Percentiles rank a stretch among this genome's conserved stretches.
These are phyloP conservation scores for Capsella rubella DNA, from an alignment of 441 rosid species.

Conservation along the genomic window DNA sequence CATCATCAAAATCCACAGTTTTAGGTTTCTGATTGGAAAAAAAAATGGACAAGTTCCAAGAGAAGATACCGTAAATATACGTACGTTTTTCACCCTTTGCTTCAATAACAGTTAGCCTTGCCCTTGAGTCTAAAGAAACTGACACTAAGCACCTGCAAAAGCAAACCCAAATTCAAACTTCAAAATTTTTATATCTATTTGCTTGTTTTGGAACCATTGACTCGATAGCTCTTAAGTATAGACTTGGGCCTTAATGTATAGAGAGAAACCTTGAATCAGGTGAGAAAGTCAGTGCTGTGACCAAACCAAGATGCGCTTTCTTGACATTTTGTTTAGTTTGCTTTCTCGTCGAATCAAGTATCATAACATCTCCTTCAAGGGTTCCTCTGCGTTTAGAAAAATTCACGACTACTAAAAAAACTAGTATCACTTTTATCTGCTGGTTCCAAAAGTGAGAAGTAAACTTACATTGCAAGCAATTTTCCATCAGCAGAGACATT, in stretches of 20 bases:
- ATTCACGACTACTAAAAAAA: conserved; percentile 6
- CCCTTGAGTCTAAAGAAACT: conserved; percentile 94
- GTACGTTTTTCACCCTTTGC: conserved; percentile 38
- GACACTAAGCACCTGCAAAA: conserved; percentile 78
- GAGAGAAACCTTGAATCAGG: conserved; percentile 80
- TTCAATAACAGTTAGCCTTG: conserved; percentile 69
- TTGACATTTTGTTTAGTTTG: conserved; percentile 51
- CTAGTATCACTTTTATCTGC: neutral
- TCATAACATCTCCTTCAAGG: conserved; percentile 66
- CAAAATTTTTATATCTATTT: neutral
- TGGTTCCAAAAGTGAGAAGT: conserved; percentile 1
- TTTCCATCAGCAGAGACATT: conserved; percentile 87
- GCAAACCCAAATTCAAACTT: conserved; percentile 42
- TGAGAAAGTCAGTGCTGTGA: conserved; percentile 81
- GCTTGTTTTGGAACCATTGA: neutral
- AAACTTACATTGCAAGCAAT: conserved; percentile 75
- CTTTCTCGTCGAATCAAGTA: conserved; percentile 62
- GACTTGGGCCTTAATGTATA: neutral
- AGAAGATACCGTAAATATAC: conserved; percentile 3
- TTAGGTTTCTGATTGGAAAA: conserved; percentile 3
- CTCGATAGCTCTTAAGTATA: neutral
- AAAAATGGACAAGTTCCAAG: neutral
- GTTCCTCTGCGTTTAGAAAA: conserved; percentile 65
- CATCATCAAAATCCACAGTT: conserved; percentile 18
- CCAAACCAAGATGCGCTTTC: conserved; percentile 89